Percentiles rank a stretch among this genome's conserved stretches.
phyloP scores from a whole-genome alignment of 768 basidiomycete species.

The Rhodotorula graminis region DNA sequence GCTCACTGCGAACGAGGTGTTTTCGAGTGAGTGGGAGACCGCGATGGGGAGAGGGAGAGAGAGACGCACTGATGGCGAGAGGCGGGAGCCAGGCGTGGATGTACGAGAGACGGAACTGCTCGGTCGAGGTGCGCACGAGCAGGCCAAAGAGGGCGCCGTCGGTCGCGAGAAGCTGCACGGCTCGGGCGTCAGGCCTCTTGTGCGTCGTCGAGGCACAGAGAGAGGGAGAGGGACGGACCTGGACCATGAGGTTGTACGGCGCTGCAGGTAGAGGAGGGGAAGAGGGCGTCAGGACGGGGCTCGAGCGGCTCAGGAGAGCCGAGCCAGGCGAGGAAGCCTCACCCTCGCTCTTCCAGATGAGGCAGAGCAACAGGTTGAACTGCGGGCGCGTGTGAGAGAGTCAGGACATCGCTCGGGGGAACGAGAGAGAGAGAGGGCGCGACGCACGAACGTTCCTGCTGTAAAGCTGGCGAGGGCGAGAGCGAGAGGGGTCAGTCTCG shows the following conservation, averaged over 20 bases:
- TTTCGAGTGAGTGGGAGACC: no score
- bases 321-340: background rate
- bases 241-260: conserved; percentile 14
- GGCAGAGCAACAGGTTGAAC: background rate
- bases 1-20: background rate
- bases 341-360: conserved; percentile 4
- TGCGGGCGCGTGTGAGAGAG: background rate
- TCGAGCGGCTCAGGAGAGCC: no score
- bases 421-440: background rate
- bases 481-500: no score
- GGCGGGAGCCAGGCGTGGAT: conserved; percentile 8
- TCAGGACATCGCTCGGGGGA: no score
- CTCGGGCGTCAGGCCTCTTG: no score
- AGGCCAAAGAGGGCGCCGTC: conserved; percentile 6
- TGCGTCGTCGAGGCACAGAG: no score
- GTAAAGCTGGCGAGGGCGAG: background rate
- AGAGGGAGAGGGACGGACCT: background rate
- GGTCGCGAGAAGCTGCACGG: conserved; percentile 6
- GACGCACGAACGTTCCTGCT: conserved; percentile 2
- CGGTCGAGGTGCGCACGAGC: background rate
- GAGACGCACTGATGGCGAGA: conserved; percentile 4
- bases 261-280: background rate
- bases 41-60: no score
- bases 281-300: no score
- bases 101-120: background rate